These are phyloP conservation scores for Chalara sp. DNA, from an alignment of 2,329 filamentous ascomycete species.

Conservation along the genomic window DNA sequence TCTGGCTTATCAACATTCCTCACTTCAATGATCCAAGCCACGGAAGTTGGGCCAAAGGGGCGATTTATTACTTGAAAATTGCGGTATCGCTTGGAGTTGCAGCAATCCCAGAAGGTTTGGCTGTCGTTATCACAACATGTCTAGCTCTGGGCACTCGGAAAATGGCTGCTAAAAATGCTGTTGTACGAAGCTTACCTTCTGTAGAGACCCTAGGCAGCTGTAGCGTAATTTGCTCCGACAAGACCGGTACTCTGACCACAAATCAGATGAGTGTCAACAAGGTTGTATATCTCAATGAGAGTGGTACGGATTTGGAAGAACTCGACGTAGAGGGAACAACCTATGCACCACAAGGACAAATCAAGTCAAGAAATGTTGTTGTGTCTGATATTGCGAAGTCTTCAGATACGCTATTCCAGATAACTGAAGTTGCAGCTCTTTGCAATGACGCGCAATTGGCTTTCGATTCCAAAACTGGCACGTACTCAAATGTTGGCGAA, in stretches of 20 bases:
- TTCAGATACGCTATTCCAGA: slow-evolving; percentile 73
- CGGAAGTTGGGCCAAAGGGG: slow-evolving; percentile 90
- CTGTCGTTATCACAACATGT: slow-evolving; percentile 98
- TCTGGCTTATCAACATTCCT: slow-evolving; percentile 97
- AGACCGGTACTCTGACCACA: slow-evolving; percentile 95
- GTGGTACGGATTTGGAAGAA: slow-evolving; percentile 71
- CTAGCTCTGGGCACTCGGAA: slow-evolving; percentile 92
- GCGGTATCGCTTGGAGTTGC: slow-evolving; percentile 96
- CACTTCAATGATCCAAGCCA: slow-evolving; percentile 95
- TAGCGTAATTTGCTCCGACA: slow-evolving; percentile 99
- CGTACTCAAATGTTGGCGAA: slow-evolving; percentile 81
- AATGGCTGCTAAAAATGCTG: slow-evolving; percentile 98
- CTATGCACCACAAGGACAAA: slow-evolving; percentile 74
- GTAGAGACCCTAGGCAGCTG: slow-evolving; percentile 98
- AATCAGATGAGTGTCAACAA: slow-evolving; percentile 99
- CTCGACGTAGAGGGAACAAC: slow-evolving; percentile 89
- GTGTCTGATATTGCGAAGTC: slow-evolving; percentile 61
- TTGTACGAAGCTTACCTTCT: slow-evolving; percentile 91
- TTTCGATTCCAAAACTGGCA: slow-evolving; percentile 68
- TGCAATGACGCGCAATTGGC: slow-evolving; percentile 86
- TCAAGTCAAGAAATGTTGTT: slow-evolving; percentile 61
- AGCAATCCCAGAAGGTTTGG: slow-evolving; percentile 93
- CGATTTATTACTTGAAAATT: slow-evolving; percentile 99
- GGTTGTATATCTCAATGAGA: slow-evolving; percentile 72
- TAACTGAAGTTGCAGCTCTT: slow-evolving; percentile 64